phyloP scores from a whole-genome alignment of 2,329 filamentous ascomycete species.

The Rhexocercosporidium sp. region DNA sequence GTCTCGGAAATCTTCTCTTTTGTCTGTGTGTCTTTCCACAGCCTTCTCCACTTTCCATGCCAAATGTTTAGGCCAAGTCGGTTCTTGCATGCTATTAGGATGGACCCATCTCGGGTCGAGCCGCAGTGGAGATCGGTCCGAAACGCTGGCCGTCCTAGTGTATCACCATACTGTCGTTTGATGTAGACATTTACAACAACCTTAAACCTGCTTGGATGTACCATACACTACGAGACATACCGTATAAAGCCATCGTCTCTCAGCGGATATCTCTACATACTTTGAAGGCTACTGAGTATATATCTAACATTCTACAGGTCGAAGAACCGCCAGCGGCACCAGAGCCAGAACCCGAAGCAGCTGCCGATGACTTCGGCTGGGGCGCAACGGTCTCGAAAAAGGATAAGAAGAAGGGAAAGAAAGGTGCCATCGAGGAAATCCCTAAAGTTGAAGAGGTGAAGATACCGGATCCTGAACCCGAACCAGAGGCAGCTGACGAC shows the following conservation, averaged over 20 bases:
- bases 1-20: neutral
- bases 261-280: neutral
- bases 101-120: constrained; percentile 41
- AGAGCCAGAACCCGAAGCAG: constrained; percentile 37
- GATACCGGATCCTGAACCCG: constrained; percentile 39
- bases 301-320: constrained; percentile 30
- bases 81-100: constrained; percentile 35
- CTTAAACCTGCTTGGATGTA: constrained; percentile 26
- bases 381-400: constrained; percentile 45
- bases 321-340: constrained; percentile 27
- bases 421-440: constrained; percentile 45
- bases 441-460: constrained; percentile 37
- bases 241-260: too few relatives aligned
- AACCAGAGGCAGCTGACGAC: constrained; percentile 46
- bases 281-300: too few relatives aligned
- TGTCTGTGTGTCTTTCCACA: neutral
- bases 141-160: constrained; percentile 17
- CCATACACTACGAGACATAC: too few relatives aligned
- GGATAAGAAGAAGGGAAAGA: constrained; percentile 47
- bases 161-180: neutral
- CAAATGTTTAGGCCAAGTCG: neutral
- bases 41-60: constrained; percentile 3
- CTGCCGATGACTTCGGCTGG: constrained; percentile 41
- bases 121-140: constrained; percentile 50
- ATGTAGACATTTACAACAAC: constrained; percentile 21